These are phyloP conservation scores for Vanrija sp. DNA, from an alignment of 1,284 basidiomycete species.

Conservation along the genomic window DNA sequence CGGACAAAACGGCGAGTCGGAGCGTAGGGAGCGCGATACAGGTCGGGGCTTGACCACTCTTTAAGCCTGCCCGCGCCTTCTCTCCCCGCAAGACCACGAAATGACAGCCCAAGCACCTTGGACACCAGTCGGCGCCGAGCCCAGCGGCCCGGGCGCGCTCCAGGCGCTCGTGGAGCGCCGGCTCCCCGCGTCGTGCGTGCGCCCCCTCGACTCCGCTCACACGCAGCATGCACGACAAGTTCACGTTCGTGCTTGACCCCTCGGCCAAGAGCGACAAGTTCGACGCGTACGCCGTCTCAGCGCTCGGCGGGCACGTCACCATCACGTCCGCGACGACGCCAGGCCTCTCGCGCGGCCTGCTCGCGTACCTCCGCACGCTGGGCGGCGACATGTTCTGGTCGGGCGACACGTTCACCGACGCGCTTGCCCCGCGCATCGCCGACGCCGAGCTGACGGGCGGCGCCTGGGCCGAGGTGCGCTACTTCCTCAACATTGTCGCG, in stretches of 20 bases:
- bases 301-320: neutral
- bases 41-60: too few species aligned
- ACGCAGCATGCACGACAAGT: constrained; percentile 1
- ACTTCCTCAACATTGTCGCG: constrained; percentile 49
- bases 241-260: neutral
- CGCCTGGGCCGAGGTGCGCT: constrained; percentile 32
- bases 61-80: too few species aligned
- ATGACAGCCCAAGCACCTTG: neutral
- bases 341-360: constrained; percentile 14
- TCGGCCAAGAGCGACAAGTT: neutral
- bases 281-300: constrained; percentile 1
- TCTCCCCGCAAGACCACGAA: too few species aligned
- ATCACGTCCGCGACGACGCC: constrained; percentile 3
- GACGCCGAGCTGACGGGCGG: neutral
- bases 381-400: constrained; percentile 18
- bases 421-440: neutral
- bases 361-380: constrained; percentile 10
- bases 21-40: too few species aligned
- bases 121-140: neutral
- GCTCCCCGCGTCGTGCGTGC: neutral
- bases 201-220: neutral
- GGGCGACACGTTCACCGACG: constrained; percentile 10
- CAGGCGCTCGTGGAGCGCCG: constrained; percentile 6
- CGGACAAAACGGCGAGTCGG: too few species aligned
- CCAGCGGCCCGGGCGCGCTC: neutral